Evolutionary conservation across 495 filamentous ascomycete species (phyloP), one percentile per base, ranked within the genome.

Genomic region (Aspergillus incahuasiensis): DNA sequence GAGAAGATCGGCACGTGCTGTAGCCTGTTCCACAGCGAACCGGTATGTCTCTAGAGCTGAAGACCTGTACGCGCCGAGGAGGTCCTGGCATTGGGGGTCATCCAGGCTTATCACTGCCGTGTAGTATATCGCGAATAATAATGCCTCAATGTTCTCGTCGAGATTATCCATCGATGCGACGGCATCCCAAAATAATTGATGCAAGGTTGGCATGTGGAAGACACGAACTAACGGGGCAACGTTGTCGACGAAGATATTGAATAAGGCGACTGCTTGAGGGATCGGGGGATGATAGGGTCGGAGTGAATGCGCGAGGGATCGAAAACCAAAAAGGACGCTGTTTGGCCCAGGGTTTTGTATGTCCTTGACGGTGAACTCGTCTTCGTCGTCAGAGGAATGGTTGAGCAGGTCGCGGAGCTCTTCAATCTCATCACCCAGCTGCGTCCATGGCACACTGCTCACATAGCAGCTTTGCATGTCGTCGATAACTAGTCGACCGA

Each of bases 111-210:
- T 77, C 0, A 72, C 63, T 9, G 71, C 73, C 21, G 65, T 60
- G 44, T 72, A 78, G 55, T 74, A 78, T 6, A 78, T 69, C 0
- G 75, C 64, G 55, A 78, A 76, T n/a, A 78, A 61, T 20, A 78
- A 57, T 22, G 71, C 68, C 25, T 69, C 67, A 20, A 71, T 48
- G 50, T 74, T 64, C 28, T 67, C 54, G n/a, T 50, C 57, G 11
- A 71, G 55, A 18, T 65, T 60, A 4, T 71, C 65, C 13, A 71
- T 57, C 25, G 68, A 55, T 35, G 63, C 69, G n/a, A 74, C 66
- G 3, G 76, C 75, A 40, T 65, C 64, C 46, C 46, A 49, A 51
- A 68, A 68, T 5, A 79, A 52, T 1, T 58, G 56, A 0, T 66
- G 56, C 48, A 69, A 60, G 2, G 61, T 67, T 5, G 77, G 77